Base-by-base conservation (phyloP, 352 stramenopile genomes). In the Pythium vanterpoolii region DNA sequence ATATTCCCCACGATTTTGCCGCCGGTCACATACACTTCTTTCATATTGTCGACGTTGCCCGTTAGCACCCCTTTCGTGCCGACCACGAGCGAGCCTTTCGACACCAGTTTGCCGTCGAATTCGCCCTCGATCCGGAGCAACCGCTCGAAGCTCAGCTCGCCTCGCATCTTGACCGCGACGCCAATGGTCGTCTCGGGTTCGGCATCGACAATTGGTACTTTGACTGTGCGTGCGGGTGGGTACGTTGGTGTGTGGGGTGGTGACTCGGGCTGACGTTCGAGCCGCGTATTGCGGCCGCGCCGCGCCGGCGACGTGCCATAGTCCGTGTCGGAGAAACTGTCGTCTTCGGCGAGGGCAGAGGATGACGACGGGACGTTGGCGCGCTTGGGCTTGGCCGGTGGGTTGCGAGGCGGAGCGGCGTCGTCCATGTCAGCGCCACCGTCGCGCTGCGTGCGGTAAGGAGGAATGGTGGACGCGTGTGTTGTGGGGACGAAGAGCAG, bases 1-100 rank as follows among this genome's bases (percentile, higher is more conserved):
- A 97, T 78, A 60, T 96, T 95, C 56, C 89, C 89, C 23, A 96
- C 62, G 63, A 96, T 83, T 59, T 87, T 88, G 34, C 89, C 87
- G 53, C 89, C 86, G 6, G 86, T 86, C 30, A 96, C 62, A 55
- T 96, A 84, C 51, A 96, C 83, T 60, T 92, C 79, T 69, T 90
- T 91, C 84, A 96, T 95, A 61, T 84, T 89, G 27, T 91, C 79
- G 10, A 97, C 74, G 28, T 93, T 82, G 3, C 88, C 88, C 3
- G 75, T 81, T 7, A 97, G 68, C 31, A 87, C 72, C 33, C 88
- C 89, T 13, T 86, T 90, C 24, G 84, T 77, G 0, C 89, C 89
- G 19, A 97, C 71, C 11, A 97, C 81, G 2, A 97, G 79, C 27
- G 89, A 93, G 26, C 89, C 89, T 50, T 93, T 93, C 9, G 89